Evolutionary conservation across 805 yeast species (phyloP).

Genomic region (Candida maris): DNA sequence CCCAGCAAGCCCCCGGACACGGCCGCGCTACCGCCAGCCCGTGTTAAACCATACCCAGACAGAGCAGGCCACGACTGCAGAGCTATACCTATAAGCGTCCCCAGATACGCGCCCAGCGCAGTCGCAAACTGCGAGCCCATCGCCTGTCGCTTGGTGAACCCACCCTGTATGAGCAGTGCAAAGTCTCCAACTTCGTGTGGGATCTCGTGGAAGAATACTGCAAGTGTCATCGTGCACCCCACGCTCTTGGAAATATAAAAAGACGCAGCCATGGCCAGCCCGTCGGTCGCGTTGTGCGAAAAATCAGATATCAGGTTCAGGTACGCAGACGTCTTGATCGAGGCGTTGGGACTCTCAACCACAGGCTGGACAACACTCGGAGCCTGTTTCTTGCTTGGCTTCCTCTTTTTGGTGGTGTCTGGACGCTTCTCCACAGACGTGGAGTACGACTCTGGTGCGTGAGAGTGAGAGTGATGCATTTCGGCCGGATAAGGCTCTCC

Average conservation of each 20-base stretch:
- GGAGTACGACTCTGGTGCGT: constrained; percentile 31
- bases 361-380: constrained; percentile 23
- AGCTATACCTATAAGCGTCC: constrained; percentile 61
- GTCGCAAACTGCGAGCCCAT: constrained; percentile 65
- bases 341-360: constrained; percentile 34
- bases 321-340: constrained; percentile 51
- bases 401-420: constrained; percentile 16
- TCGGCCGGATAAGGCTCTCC: constrained; percentile 17
- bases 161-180: constrained; percentile 66
- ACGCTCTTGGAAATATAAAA: constrained; percentile 56
- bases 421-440: constrained; percentile 14
- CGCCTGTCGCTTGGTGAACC: constrained; percentile 63
- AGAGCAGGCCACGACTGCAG: constrained; percentile 37
- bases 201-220: constrained; percentile 72
- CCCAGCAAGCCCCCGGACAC: constrained; percentile 33
- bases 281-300: constrained; percentile 74
- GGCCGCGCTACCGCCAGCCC: constrained; percentile 1
- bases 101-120: constrained; percentile 60
- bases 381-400: constrained; percentile 19
- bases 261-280: constrained; percentile 68
- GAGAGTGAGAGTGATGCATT: constrained; percentile 46
- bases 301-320: constrained; percentile 68
- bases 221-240: constrained; percentile 67
- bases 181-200: constrained; percentile 84
- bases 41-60: constrained; percentile 4